Conservation (phyloP, 1,139 yeast species). For the Saccharomyces hybrid region DNA sequence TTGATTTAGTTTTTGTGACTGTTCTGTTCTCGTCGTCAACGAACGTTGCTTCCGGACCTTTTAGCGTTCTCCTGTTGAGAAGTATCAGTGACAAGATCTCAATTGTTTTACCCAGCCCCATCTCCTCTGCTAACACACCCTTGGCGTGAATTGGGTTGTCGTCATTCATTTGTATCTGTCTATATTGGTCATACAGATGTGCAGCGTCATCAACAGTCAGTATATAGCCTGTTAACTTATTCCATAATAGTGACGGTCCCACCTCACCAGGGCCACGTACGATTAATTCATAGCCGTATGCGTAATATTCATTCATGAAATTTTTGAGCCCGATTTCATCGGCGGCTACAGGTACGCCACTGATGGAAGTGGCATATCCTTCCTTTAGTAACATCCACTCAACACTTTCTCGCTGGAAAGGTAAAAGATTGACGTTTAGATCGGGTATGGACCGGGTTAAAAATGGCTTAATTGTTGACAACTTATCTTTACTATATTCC, state of each 20-base stretch:
- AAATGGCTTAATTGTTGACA: conserved; percentile 5
- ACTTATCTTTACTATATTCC: conserved; percentile 15
- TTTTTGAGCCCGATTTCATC: conserved; percentile 6
- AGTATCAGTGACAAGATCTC: conserved; percentile 64
- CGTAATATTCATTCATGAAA: conserved; percentile 23
- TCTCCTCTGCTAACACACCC: conserved; percentile 81
- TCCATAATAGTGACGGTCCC: conserved; percentile 20
- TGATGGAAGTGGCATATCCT: neutral
- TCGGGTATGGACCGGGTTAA: conserved; percentile 3
- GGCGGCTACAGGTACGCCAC: neutral
- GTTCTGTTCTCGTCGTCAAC: conserved; percentile 13
- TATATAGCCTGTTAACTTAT: conserved; percentile 28
- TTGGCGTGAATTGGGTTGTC: conserved; percentile 35
- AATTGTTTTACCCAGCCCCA: conserved; percentile 94
- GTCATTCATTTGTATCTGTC: neutral
- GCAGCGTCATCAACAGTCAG: conserved; percentile 14
- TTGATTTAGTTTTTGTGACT: conserved; percentile 54
- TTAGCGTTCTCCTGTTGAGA: conserved; percentile 43
- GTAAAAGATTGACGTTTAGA: conserved; percentile 19
- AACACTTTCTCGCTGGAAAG: conserved; percentile 29
- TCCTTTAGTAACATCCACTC: conserved; percentile 31
- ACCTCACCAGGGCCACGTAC: neutral
- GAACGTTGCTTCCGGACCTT: conserved; percentile 23
- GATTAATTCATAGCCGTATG: conserved; percentile 25
- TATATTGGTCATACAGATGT: neutral